Base-by-base conservation (phyloP, 78 protist species). In the Protostelium mycophagum region DNA sequence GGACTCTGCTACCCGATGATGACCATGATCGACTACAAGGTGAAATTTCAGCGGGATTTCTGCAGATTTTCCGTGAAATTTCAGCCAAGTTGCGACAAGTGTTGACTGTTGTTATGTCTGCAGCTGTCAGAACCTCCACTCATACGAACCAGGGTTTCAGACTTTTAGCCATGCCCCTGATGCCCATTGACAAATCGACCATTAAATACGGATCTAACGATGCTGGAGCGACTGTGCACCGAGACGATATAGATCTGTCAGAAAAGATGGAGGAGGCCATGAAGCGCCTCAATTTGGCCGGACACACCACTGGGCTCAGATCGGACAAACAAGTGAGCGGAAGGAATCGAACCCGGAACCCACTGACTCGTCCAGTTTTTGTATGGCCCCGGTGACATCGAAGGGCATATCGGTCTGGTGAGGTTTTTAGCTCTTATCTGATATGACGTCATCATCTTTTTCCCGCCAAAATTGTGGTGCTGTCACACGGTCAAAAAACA, bases 141-240 rank as follows among this genome's bases (percentile, higher is more conserved):
- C n/a, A n/a, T n/a, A n/a, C n/a, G n/a, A n/a, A n/a, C 73, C 73
- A 51, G 73, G 96, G 96, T 0, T 94, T 91, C 36, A 5, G 96
- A 5, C 90, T 94, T 0, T 86, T 94, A 63, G 96, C 96, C 31
- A 88, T 94, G 93, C 89, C 95, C 0, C 85, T 94, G 38, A 34
- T 94, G 34, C 96, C 96, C 0, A 91, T 94, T 0, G 90, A 39
- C 23, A 88, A 89, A 37, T 90, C 90, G 38, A 89, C 93, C 16
- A 91, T 94, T 9, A 39, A 39, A 1, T 87, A 87, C 84, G 93
- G 94, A n/a, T 88, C 91, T 38, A 91, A 94, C 89, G 94, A 91
- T 85, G 88, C 88, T 38, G 96, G 96, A 5, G 38, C 86, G 51
- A 94, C 92, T 0, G 88, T 94, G 85, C 96, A 94, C 87, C 91